Percentiles rank a stretch among this genome's conserved stretches.
Evolutionary conservation across 148 eudicot genomes (phyloP).

Genomic region (Chenopodium quinoa): DNA sequence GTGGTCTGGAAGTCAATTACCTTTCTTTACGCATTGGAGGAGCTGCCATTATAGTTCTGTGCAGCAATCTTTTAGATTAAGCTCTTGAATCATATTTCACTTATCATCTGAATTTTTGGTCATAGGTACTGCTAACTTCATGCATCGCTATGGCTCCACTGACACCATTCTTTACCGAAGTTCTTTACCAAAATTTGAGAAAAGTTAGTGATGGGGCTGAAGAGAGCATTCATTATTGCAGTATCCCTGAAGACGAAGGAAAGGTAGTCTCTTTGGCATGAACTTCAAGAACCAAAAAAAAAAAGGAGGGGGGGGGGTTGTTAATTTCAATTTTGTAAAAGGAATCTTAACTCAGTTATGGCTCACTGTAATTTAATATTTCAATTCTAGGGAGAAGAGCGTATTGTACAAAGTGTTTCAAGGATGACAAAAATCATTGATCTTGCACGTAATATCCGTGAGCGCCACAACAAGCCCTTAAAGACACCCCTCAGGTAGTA

Average conservation of each 20-base stretch:
- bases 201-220: conserved; percentile 63
- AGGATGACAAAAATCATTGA: conserved; percentile 93
- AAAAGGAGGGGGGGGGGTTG: neutral
- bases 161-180: conserved; percentile 94
- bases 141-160: conserved; percentile 97
- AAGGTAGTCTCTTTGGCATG: conserved; percentile 43
- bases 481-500: conserved; percentile 82
- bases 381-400: conserved; percentile 62
- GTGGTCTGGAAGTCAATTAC: neutral
- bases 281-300: neutral
- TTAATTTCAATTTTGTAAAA: neutral
- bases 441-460: conserved; percentile 91
- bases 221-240: conserved; percentile 89
- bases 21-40: neutral
- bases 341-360: neutral
- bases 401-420: conserved; percentile 92
- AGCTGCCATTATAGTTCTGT: neutral
- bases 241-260: conserved; percentile 80
- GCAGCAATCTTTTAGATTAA: neutral
- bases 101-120: conserved; percentile 7
- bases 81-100: conserved; percentile 2
- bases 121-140: conserved; percentile 78
- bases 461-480: conserved; percentile 92
- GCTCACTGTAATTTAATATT: neutral
- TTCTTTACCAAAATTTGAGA: conserved; percentile 81